Conservation (phyloP, 345 rosid genomes). For the Rubroshorea leprosula region DNA sequence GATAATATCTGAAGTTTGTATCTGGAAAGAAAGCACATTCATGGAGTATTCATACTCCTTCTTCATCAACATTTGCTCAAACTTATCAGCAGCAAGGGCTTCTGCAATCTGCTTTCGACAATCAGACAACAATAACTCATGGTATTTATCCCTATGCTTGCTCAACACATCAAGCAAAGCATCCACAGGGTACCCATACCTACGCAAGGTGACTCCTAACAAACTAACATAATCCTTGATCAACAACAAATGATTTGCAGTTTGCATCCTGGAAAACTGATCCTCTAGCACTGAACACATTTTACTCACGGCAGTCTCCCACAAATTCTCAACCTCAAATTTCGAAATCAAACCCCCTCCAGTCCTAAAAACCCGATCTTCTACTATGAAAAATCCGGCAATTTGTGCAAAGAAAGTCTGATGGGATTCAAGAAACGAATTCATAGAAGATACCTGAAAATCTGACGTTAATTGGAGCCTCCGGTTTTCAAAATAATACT, state of each 20-base stretch:
- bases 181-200: conserved; percentile 86
- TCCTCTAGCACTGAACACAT: conserved; percentile 97
- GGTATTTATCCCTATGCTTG: conserved; percentile 93
- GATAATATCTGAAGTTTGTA: conserved; percentile 78
- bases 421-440: conserved; percentile 94
- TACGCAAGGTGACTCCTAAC: conserved; percentile 82
- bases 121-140: conserved; percentile 86
- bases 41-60: conserved; percentile 92
- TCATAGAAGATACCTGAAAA: conserved; percentile 97
- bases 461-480: conserved; percentile 92
- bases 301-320: conserved; percentile 92
- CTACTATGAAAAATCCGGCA: conserved; percentile 92
- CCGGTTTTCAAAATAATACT: conserved; percentile 84
- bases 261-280: conserved; percentile 98
- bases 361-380: conserved; percentile 83
- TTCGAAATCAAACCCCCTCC: conserved; percentile 84
- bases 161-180: conserved; percentile 85
- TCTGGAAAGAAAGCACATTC: conserved; percentile 96
- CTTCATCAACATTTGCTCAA: conserved; percentile 98
- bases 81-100: conserved; percentile 88
- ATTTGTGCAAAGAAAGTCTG: conserved; percentile 95
- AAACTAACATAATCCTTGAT: conserved; percentile 96
- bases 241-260: conserved; percentile 88
- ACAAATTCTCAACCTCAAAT: conserved; percentile 79
- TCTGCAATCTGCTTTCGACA: conserved; percentile 87